A percentile compares a stretch with the other conserved stretches of the same genome.
Evolutionary conservation across 2,329 filamentous ascomycete genomes (phyloP).

Genomic region (Calonectria henricotiae): DNA sequence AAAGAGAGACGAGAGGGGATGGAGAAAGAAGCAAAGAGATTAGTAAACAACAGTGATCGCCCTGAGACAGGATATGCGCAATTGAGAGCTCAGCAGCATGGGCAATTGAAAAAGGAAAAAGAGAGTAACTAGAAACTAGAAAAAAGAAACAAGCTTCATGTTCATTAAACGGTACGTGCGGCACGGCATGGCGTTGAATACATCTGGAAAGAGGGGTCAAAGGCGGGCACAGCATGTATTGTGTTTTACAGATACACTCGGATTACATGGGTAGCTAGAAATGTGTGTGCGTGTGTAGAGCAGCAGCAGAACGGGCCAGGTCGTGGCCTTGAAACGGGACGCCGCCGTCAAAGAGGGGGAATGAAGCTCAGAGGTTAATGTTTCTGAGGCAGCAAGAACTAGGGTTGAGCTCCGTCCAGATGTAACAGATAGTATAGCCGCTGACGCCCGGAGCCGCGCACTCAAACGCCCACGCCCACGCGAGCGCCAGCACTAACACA

Average conservation of each 20-base stretch:
- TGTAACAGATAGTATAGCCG: slow-evolving; percentile 20
- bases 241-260: slow-evolving; percentile 14
- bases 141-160: neutral
- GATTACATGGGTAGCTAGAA: slow-evolving; percentile 26
- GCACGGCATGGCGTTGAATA: neutral
- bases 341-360: neutral
- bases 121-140: neutral
- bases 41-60: no score
- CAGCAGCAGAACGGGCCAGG: slow-evolving; percentile 3
- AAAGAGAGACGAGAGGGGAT: no score
- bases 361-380: slow-evolving; percentile 16
- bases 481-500: neutral
- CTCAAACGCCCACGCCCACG: neutral
- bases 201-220: neutral
- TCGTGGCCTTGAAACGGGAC: slow-evolving; percentile 8
- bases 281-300: neutral
- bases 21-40: no score
- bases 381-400: neutral
- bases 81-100: no score
- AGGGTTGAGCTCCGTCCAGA: neutral
- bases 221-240: slow-evolving; percentile 10
- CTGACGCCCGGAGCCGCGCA: slow-evolving; percentile 18
- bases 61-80: no score
- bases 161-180: neutral
- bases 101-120: neutral